Base-by-base conservation (phyloP, 441 rosid species). In the Corymbia citriodora region DNA sequence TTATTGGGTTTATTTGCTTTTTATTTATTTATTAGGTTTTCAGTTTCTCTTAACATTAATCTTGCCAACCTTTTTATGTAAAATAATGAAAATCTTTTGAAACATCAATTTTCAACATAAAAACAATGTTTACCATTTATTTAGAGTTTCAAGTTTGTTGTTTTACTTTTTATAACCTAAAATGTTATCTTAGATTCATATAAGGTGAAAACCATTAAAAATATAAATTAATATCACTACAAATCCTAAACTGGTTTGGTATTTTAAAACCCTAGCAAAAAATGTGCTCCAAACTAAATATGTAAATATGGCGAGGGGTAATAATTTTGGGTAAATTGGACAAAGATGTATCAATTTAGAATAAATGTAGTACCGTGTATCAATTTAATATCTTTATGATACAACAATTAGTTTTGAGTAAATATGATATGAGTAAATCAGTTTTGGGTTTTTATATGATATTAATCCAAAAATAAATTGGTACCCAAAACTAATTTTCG, bases 351-450 rank as follows among this genome's bases (percentile, higher is more conserved):
- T 54, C 6, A 14, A 1, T 11, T 61, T 25, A 7, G 15, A 27
- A 6, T 25, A 25, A 61, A 10, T 61, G 16, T 25, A 31, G 2
- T 31, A 12, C 14, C 16, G 5, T 27, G 15, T 27, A 5, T 8
- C 3, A 5, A 2, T 11, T 61, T 61, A 4, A 12, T n/a, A 27
- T 25, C 12, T 11, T 59, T 61, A 11, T 5, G 14, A 61, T 12
- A 61, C 3, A 5, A 11, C 11, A 61, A 61, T 1, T 61, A 27
- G 2, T 61, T 61, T 61, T 2, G 6, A 31, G 8, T 27, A 27
- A 27, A 27, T 27, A 15, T 11, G 31, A 61, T 10, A 27, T 4
- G 3, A 3, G n/a, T 2, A 2, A 6, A 12, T 14, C 1, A 27
- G 16, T 11, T 27, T 27, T 5, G 31, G 6, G 5, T 27, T 27